These are phyloP conservation scores for Aspergillus sp. DNA, from an alignment of 2,329 filamentous ascomycete genomes.

Conservation along the genomic window DNA sequence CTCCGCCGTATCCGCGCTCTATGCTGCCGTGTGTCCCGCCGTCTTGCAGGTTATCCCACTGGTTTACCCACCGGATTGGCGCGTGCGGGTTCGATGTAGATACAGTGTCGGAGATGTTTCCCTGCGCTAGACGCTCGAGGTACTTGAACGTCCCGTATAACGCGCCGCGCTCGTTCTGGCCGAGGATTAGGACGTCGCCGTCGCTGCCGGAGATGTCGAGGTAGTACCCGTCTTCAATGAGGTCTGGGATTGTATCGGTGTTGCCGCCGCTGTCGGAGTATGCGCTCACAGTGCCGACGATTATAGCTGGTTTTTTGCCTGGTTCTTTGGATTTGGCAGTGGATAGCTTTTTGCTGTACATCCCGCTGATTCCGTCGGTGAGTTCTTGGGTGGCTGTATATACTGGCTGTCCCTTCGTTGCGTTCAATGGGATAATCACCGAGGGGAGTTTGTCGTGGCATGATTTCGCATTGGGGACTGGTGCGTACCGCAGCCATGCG, in stretches of 20 bases:
- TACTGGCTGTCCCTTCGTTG: slow-evolving; percentile 55
- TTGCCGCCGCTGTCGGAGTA: slow-evolving; percentile 25
- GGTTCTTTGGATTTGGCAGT: no score
- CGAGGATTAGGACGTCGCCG: slow-evolving; percentile 57
- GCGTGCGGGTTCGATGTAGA: slow-evolving; percentile 58
- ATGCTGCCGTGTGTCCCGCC: slow-evolving; percentile 52
- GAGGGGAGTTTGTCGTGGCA: slow-evolving; percentile 47
- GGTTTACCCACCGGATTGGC: slow-evolving; percentile 68
- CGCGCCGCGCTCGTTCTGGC: slow-evolving; percentile 65
- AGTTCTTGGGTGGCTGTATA: slow-evolving; percentile 61
- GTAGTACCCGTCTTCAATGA: slow-evolving; percentile 56
- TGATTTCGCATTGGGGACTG: slow-evolving; percentile 42
- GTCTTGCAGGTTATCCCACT: slow-evolving; percentile 67
- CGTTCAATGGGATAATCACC: slow-evolving; percentile 55
- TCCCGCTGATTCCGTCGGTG: slow-evolving; percentile 56
- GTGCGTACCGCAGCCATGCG: slow-evolving; percentile 66
- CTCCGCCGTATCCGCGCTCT: slow-evolving; percentile 67
- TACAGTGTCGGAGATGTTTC: slow-evolving; percentile 50
- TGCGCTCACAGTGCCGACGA: slow-evolving; percentile 32
- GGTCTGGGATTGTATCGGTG: slow-evolving; percentile 20
- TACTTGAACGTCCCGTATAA: slow-evolving; percentile 71
- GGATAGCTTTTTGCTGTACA: slow-evolving; percentile 53
- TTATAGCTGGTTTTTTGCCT: neutral
- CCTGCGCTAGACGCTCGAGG: slow-evolving; percentile 63
- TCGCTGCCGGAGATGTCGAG: slow-evolving; percentile 49